Evolutionary conservation across 495 filamentous ascomycete species (phyloP).

Genomic region (Penicillium paradoxum): DNA sequence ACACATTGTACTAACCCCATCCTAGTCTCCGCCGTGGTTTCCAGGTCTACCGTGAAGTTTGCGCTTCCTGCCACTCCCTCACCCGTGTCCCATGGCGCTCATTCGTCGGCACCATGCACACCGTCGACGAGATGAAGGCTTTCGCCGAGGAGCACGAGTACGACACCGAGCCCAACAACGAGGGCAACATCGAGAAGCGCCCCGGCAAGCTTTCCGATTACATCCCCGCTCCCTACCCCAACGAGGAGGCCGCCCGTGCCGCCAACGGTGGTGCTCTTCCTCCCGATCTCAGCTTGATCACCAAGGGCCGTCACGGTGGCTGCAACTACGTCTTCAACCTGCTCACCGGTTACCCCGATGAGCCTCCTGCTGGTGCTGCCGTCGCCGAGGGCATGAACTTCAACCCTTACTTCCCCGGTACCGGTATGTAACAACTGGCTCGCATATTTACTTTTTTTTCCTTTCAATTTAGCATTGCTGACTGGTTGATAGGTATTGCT

Average conservation of each 20-base stretch:
- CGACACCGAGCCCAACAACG: slow-evolving; percentile 95
- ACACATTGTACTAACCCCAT: slow-evolving; percentile 26
- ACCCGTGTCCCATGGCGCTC: slow-evolving; percentile 88
- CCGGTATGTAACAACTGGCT: slow-evolving; percentile 49
- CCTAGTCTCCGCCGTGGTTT: slow-evolving; percentile 93
- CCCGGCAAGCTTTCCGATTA: slow-evolving; percentile 98
- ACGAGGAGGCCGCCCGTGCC: slow-evolving; percentile 96
- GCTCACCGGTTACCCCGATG: slow-evolving; percentile 97
- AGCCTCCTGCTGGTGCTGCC: slow-evolving; percentile 79
- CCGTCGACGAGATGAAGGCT: slow-evolving; percentile 94
- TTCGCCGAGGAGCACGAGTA: slow-evolving; percentile 98
- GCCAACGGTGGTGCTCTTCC: slow-evolving; percentile 98
- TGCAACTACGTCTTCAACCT: slow-evolving; percentile 98
- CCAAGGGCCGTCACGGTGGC: slow-evolving; percentile 95
- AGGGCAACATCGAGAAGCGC: slow-evolving; percentile 97
- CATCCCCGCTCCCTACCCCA: slow-evolving; percentile 90
- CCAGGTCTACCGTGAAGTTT: slow-evolving; percentile 99
- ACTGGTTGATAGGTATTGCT: slow-evolving; percentile 64
- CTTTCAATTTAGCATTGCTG: slow-evolving; percentile 2
- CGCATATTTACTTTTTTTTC: background rate
- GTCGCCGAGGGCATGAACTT: slow-evolving; percentile 91
- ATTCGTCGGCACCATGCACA: slow-evolving; percentile 86
- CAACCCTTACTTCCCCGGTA: slow-evolving; percentile 99
- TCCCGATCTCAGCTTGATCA: slow-evolving; percentile 94
- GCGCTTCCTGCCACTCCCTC: slow-evolving; percentile 95